Percentiles rank a stretch among this genome's conserved stretches.
Evolutionary conservation across 768 basidiomycete species (phyloP).

Genomic region (Suillus hirtellus): DNA sequence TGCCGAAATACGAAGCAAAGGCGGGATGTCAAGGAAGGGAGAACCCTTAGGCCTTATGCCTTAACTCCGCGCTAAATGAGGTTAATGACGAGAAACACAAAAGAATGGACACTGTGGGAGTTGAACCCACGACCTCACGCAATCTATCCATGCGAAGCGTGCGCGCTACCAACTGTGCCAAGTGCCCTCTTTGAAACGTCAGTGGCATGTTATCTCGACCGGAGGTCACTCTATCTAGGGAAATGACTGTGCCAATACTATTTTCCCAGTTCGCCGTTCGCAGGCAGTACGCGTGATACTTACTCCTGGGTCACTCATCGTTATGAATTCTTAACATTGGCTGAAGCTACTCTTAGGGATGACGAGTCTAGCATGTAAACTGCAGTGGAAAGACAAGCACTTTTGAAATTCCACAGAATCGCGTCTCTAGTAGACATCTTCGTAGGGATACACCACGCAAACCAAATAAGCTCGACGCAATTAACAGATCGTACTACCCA

Average conservation of each 20-base stretch:
- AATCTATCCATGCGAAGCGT: conserved; percentile 46
- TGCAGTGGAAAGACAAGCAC: not conserved
- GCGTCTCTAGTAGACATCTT: not conserved
- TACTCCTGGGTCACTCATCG: not conserved
- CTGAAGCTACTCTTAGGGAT: not conserved
- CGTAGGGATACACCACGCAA: conserved; percentile 1
- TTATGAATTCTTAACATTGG: not conserved
- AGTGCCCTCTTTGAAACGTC: conserved; percentile 38
- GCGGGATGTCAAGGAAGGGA: not conserved
- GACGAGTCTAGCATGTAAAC: not conserved
- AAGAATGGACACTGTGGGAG: conserved; percentile 49
- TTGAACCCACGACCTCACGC: conserved; percentile 62
- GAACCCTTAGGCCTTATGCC: not conserved
- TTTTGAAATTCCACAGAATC: not conserved
- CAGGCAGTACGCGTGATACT: not conserved
- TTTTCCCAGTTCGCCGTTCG: too few species aligned
- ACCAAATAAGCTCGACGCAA: not conserved
- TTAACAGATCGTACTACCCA: not conserved
- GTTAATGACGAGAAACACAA: conserved; percentile 5
- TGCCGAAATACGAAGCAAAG: not conserved
- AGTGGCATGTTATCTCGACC: not conserved
- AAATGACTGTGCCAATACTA: too few species aligned
- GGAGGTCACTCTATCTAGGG: too few species aligned
- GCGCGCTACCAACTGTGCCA: conserved; percentile 64
- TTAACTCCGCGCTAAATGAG: not conserved